Base-by-base conservation (phyloP, 495 filamentous ascomycete species). In the Pyrenula aspistea region DNA sequence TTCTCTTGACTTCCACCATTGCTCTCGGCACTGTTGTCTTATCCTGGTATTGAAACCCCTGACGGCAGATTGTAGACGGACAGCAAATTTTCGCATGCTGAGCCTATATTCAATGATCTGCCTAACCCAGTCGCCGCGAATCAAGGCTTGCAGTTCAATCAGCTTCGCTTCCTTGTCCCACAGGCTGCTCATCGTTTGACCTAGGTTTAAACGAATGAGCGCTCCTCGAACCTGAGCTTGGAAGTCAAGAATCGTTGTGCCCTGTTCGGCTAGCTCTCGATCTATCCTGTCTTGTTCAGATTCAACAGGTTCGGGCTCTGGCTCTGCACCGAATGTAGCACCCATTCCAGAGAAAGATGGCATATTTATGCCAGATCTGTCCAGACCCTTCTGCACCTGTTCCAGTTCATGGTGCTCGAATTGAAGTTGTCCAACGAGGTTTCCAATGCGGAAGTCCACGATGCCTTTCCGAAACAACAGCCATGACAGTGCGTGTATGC, bases 401-500 rank as follows among this genome's bases (percentile, higher is more conserved):
- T 99, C 94, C 25, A 99, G 81, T 67, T 99, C 94, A 70, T 95
- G 90, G 67, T 96, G 89, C 61, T 95, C 95, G 62, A 99, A 99
- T 66, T 97, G 88, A 15, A 99, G 78, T 66, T 97, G 91, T 24
- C 94, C 94, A 58, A 99, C 90, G 50, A 99, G 77, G 63, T 99
- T 99, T n/a, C 91, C 94, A 68, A 99, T 97, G 10, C 91, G 83
- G 71, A 97, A 96, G 61, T 89, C 86, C 23, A 96, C 84, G 51
- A 99, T 87, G 0, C 91, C 91, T 65, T 96, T 95, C 52, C 94
- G 83, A 71, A 87, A 96, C 4, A 99, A 80, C 47, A 97, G 74
- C 89, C 92, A 99, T 62, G 91, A 96, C 12, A 97, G 71, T 1
- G 94, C 94, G 67, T 99, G 94, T 57, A 99, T 91, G 68, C 94